Evolutionary conservation across 768 basidiomycete genomes (phyloP).

Genomic region (Termitomyces sp.): DNA sequence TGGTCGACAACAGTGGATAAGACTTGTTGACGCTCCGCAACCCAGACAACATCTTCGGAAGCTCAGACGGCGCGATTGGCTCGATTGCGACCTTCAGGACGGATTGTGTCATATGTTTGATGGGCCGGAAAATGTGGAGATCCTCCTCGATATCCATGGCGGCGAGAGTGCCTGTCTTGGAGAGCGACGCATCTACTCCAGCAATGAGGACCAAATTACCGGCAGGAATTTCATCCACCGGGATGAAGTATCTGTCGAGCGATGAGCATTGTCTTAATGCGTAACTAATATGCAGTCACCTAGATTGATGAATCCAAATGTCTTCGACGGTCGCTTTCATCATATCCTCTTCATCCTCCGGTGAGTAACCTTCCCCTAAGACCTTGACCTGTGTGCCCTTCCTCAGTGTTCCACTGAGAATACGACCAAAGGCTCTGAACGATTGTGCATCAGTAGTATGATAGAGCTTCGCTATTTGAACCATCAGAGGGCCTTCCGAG

Average conservation of each 20-base stretch:
- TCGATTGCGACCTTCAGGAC: constrained; percentile 98
- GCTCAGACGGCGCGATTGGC: constrained; percentile 94
- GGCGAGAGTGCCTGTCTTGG: constrained; percentile 90
- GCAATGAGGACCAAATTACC: constrained; percentile 92
- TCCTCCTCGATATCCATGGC: constrained; percentile 75
- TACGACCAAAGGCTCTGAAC: constrained; percentile 93
- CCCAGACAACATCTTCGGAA: constrained; percentile 98
- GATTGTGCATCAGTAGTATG: constrained; percentile 96
- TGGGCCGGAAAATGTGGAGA: constrained; percentile 90
- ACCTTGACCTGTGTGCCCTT: constrained; percentile 89
- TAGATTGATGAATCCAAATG: constrained; percentile 87
- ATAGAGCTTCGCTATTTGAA: constrained; percentile 92
- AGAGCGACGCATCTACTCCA: constrained; percentile 91
- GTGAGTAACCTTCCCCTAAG: constrained; percentile 96
- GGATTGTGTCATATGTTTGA: constrained; percentile 95
- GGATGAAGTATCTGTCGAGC: constrained; percentile 76
- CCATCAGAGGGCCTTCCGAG: constrained; percentile 83
- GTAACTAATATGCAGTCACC: constrained; percentile 46
- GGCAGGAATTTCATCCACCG: constrained; percentile 82
- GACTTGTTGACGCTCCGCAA: constrained; percentile 97
- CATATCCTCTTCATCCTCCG: constrained; percentile 99
- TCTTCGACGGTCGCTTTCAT: constrained; percentile 78
- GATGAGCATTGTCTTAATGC: constrained; percentile 3
- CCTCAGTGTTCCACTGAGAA: constrained; percentile 86
- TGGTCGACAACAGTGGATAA: constrained; percentile 90